Base-by-base conservation (phyloP, 257 asterid genomes). In the Prunella vulgaris region DNA sequence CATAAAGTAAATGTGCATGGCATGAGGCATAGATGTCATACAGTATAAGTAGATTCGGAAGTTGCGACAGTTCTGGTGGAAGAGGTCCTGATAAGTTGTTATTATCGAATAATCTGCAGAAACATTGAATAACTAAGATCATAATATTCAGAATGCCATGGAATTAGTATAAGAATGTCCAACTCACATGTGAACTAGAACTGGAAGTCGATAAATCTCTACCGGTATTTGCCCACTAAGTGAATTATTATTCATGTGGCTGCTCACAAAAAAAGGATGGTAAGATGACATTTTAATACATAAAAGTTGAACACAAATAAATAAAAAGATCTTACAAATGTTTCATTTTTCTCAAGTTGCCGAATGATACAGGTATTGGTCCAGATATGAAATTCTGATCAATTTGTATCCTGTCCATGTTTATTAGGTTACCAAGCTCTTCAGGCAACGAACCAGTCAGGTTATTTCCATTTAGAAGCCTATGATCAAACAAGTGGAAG, bases 171-270 rank as follows among this genome's bases (percentile, higher is more conserved):
- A 70, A 49, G 53, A 33, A 42, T 7, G 32, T 68, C 60, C 63
- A 35, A 89, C 99, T 89, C 86, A 94, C 99, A 94, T 67, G 82
- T 94, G 99, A 81, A 94, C 84, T 61, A 94, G 97, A 20, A 5
- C 74, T 32, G 99, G 98, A 71, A 94, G 98, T 67, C 73, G 86
- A 77, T 87, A 80, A 73, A 94, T 89, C 81, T 81, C 92, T 2
- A 86, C 57, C 12, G 99, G 99, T 69, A 94, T 94, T 79, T 72
- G 85, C 27, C 98, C 99, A 70, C 95, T 87, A 54, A 94, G 83
- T 51, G 95, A 94, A 82, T 94, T 94, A 80, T 94, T 94, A 75
- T 94, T 94, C 99, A 94, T 89, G 84, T 94, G 99, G 85, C 99
- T 94, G 97, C 72, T 76, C 77, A 77, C 46, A 60, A 59, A 66